Base-by-base conservation (phyloP, 306 rosid species). In the Rosa multiflora region DNA sequence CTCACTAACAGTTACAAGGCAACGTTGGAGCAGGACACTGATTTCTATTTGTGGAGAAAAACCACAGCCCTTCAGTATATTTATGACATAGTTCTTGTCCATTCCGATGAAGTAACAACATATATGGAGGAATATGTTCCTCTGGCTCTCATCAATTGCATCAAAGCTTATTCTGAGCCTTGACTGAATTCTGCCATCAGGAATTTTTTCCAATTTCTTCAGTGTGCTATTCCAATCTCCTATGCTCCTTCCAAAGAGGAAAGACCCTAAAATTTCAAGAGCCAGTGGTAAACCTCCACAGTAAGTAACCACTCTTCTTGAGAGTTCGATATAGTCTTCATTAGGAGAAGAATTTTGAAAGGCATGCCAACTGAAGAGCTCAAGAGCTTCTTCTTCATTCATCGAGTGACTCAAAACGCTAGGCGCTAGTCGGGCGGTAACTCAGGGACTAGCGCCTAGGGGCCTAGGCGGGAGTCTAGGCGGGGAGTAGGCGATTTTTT, bases 231-330 rank as follows among this genome's bases (percentile, higher is more conserved):
- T 4, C 53, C 53, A 48, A 6, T 76, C 79, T 4, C 9, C 0
- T 64, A 6, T 9, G 0, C 40, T 64, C 40, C 87, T 79, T 1
- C 58, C 43, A 3, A 0, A 42, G 4, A 88, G 75, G 18, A 76
- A 81, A 46, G 87, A 88, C 0, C 91, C 91, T 64, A 76, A 55
- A 1, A 76, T 77, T 74, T 83, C 72, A 42, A 83, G 86, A 14
- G 88, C 91, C 17, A 88, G 17, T 10, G 91, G 91, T 2, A 88
- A 15, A 32, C 91, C 88, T 7, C 81, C 70, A 55, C 75, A 79
- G 8, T 76, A 83, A 35, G 67, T 1, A 46, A 74, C 70, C 0
- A 74, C 80, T 0, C 8, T 5, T 56, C 20, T 76, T 0, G 86
- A 76, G n/a, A 85, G 81, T 1, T 1, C 17, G 23, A 29, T 0